Base-by-base conservation (phyloP, 2,329 filamentous ascomycete species). In the Magnaporthiopsis rhizophila region DNA sequence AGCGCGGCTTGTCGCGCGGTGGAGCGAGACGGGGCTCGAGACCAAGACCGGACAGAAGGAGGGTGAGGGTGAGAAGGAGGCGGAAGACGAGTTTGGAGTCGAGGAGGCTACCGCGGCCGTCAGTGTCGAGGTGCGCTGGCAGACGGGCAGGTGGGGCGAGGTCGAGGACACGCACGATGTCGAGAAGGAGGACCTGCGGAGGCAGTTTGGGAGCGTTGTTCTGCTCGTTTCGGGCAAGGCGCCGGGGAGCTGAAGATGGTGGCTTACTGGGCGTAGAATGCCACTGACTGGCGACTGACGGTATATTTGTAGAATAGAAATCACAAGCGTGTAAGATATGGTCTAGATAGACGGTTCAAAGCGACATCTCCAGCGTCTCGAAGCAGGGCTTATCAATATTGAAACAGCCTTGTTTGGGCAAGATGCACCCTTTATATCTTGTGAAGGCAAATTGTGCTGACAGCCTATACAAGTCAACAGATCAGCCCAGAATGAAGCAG, bases 151-250 rank as follows among this genome's bases (percentile, higher is more conserved):
- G 76, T 98, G 95, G 94, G 95, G 95, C 11, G 93, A 97, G 80
- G 95, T 99, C 0, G 95, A 99, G 75, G 93, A 99, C 76, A 97
- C 93, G 34, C 95, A 99, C 77, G 95, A 99, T 80, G 95, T 99
- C 0, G 90, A 96, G 71, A 90, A 88, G 75, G 94, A 96, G 76
- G 95, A 99, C 76, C 70, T 98, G 68, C 85, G 86, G 73, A 84
- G 94, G 71, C 95, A 98, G 78, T 78, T 98, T 66, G 95, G 94
- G 18, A 96, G 92, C 74, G 90, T 92, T 13, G 83, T 97, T 21
- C 74, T 98, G 71, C 78, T 98, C 62, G 89, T 97, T 12, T 88
- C 86, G 64, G 89, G 89, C 45, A n/a, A 53, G 45, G 45, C 45
- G 18, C 45, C 45, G 45, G 18, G 45, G 18, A 53, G 45, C 21